Evolutionary conservation across 2,329 filamentous ascomycete species (phyloP).

Genomic region (Scedosporium aurantiacum): DNA sequence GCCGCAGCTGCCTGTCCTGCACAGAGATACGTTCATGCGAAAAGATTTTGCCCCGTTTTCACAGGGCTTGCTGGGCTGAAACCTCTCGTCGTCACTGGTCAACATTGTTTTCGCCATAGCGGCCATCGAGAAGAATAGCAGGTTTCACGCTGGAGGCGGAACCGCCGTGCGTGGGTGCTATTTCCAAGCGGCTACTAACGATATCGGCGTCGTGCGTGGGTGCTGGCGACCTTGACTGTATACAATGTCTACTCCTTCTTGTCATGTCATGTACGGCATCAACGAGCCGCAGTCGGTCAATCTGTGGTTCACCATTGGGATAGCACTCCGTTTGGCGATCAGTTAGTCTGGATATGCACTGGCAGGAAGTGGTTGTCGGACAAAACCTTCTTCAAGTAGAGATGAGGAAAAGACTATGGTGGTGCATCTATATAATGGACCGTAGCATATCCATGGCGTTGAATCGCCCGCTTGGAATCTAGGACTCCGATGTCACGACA

Average conservation of each 20-base stretch:
- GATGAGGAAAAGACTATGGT: slow-evolving; percentile 18
- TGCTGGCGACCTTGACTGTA: slow-evolving; percentile 13
- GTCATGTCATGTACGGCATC: slow-evolving; percentile 16
- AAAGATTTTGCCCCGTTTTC: neutral
- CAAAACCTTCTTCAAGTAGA: slow-evolving; percentile 11
- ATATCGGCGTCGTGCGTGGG: slow-evolving; percentile 7
- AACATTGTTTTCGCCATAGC: slow-evolving; percentile 16
- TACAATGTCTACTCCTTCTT: slow-evolving; percentile 16
- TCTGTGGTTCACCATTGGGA: slow-evolving; percentile 15
- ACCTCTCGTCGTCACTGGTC: slow-evolving; percentile 12
- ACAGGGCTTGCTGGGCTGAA: neutral
- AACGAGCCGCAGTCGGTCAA: slow-evolving; percentile 17
- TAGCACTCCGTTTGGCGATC: slow-evolving; percentile 14
- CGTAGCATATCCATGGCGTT: slow-evolving; percentile 16
- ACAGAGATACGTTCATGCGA: neutral
- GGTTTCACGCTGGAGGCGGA: too few species aligned
- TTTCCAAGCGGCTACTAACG: neutral
- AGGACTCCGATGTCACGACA: slow-evolving; percentile 15
- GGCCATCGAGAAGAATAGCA: slow-evolving; percentile 10
- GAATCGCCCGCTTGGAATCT: slow-evolving; percentile 14
- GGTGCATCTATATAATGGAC: slow-evolving; percentile 18
- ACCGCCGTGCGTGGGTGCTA: slow-evolving; percentile 3
- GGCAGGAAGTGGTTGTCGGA: neutral
- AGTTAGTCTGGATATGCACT: slow-evolving; percentile 15
- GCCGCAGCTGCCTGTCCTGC: slow-evolving; percentile 15